These are phyloP conservation scores for Chenopodium suecicum DNA, from an alignment of 148 eudicot species.

Conservation along the genomic window DNA sequence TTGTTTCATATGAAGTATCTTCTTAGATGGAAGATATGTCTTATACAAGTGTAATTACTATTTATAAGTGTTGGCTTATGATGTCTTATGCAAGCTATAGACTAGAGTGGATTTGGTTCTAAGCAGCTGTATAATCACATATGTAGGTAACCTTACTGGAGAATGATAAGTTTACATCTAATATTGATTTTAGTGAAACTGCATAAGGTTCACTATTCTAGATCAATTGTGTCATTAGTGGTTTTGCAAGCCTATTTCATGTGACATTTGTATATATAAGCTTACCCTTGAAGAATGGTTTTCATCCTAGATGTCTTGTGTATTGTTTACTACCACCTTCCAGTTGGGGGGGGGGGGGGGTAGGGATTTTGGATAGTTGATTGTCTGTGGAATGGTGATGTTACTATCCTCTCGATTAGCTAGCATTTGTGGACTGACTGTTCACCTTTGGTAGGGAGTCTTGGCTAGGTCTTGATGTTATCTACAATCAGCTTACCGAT, in stretches of 20 bases:
- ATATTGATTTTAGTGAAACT: background rate
- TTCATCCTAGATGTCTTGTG: background rate
- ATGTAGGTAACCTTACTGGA: background rate
- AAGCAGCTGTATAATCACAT: background rate
- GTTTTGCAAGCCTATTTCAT: background rate
- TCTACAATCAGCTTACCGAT: conserved; percentile 1
- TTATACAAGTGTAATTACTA: too few relatives aligned
- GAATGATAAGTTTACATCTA: too few relatives aligned
- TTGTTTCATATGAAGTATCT: too few relatives aligned
- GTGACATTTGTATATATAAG: background rate
- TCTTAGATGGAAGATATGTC: too few relatives aligned
- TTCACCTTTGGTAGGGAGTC: background rate
- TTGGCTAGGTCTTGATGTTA: background rate
- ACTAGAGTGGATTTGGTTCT: background rate
- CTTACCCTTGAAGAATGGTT: background rate
- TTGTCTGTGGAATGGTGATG: background rate
- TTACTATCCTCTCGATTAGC: background rate
- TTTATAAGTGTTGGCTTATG: too few relatives aligned
- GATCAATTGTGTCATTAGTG: background rate
- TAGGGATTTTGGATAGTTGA: background rate
- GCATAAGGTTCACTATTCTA: background rate
- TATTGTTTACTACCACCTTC: too few relatives aligned
- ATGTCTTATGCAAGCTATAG: background rate
- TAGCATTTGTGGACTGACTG: background rate
- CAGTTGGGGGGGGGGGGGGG: background rate